Evolutionary conservation across 2,329 filamentous ascomycete species (phyloP).

Genomic region (Cladosporium sp.): DNA sequence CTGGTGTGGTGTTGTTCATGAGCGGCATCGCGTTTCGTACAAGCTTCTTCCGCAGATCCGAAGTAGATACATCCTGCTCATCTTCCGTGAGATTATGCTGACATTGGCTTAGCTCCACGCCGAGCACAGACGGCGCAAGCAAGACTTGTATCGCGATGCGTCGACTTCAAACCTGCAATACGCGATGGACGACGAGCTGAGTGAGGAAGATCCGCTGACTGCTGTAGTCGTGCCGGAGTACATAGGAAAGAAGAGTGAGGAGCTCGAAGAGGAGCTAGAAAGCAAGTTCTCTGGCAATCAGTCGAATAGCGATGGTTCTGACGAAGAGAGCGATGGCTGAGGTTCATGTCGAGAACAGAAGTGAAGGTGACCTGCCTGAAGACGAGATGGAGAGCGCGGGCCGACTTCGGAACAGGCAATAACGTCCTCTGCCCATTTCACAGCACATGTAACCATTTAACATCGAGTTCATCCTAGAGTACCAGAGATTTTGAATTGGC

Average conservation of each 20-base stretch:
- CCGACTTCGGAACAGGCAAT: no score
- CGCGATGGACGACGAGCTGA: neutral
- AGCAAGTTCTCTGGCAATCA: neutral
- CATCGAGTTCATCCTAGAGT: no score
- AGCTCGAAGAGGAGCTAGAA: neutral
- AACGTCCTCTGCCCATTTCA: no score
- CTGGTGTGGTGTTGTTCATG: slow-evolving; percentile 1
- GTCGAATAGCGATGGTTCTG: neutral
- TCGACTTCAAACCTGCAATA: neutral
- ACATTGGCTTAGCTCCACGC: neutral
- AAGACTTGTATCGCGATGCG: neutral
- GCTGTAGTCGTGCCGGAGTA: neutral
- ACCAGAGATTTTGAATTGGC: no score
- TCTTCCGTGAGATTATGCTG: neutral
- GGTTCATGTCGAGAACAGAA: no score
- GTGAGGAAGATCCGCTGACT: neutral
- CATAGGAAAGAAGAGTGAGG: neutral
- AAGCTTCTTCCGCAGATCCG: neutral
- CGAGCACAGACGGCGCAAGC: neutral
- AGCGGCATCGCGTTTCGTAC: neutral
- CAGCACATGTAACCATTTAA: no score
- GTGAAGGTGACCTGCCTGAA: no score
- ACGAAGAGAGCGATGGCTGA: neutral
- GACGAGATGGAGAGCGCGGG: no score
- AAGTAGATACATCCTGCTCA: neutral